Percentiles rank a stretch among this genome's conserved stretches.
phyloP scores from a whole-genome alignment of 1,284 basidiomycete genomes.

The Apiotrichum gamsii region DNA sequence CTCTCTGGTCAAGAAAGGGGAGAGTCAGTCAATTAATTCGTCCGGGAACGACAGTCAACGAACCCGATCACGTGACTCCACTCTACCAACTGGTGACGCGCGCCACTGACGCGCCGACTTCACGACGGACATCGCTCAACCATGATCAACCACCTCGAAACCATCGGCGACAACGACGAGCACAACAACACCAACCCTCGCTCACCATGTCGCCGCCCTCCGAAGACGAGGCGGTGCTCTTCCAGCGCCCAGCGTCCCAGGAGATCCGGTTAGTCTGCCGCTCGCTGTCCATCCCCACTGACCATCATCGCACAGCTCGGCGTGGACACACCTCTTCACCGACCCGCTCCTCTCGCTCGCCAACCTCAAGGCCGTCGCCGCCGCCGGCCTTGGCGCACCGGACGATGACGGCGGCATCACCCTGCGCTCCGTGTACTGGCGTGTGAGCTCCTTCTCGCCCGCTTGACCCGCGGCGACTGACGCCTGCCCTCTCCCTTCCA shows the following conservation, averaged over 20 bases:
- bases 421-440: conserved; percentile 47
- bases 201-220: no score
- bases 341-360: conserved; percentile 44
- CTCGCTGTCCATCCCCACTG: neutral
- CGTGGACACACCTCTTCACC: conserved; percentile 37
- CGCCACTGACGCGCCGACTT: no score
- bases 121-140: no score
- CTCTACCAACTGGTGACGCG: no score
- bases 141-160: neutral
- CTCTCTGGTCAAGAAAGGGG: no score
- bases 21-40: no score
- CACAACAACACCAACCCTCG: neutral
- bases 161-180: neutral
- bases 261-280: neutral
- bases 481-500: conserved; percentile 10
- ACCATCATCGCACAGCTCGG: conserved; percentile 16
- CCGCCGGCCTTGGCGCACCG: conserved; percentile 33
- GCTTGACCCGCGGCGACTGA: neutral
- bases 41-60: no score
- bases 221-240: neutral
- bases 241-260: neutral
- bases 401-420: conserved; percentile 33
- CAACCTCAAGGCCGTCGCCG: conserved; percentile 31
- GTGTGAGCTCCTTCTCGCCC: conserved; percentile 26
- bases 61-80: no score